Conservation (phyloP, 2,329 filamentous ascomycete genomes). For the Thielaviopsis punctulata region DNA sequence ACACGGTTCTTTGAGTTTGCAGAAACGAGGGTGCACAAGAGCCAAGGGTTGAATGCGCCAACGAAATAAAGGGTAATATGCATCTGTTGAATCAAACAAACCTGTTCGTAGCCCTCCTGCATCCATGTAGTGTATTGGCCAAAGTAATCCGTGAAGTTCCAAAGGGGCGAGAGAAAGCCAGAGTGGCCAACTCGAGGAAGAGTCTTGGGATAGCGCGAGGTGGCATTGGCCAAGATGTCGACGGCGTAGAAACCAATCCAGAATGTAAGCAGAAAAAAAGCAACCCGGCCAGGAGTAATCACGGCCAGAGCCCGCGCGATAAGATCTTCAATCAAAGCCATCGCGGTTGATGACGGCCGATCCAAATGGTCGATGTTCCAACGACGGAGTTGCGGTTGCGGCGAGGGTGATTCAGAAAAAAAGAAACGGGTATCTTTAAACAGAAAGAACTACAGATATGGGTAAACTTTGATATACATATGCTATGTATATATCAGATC, state of each 20-base stretch:
- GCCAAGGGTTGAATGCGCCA: not conserved
- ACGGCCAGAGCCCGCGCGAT: slow-evolving; percentile 14
- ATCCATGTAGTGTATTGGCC: slow-evolving; percentile 24
- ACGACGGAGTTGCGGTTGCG: not conserved
- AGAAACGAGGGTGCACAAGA: not conserved
- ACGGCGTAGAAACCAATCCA: slow-evolving; percentile 23
- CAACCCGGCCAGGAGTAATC: slow-evolving; percentile 17
- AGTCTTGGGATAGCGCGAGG: slow-evolving; percentile 19
- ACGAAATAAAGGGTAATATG: not conserved
- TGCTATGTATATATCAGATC: not conserved
- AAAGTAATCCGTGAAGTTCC: slow-evolving; percentile 25
- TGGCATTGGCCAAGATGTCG: slow-evolving; percentile 24
- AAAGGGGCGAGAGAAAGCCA: slow-evolving; percentile 21
- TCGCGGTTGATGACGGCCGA: not conserved
- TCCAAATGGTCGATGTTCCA: not conserved
- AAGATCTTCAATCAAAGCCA: not conserved
- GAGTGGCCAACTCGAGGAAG: slow-evolving; percentile 26
- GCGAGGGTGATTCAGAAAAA: too few relatives aligned
- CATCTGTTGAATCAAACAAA: slow-evolving; percentile 13
- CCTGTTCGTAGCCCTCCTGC: slow-evolving; percentile 26
- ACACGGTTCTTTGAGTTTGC: not conserved
- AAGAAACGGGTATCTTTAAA: not conserved
- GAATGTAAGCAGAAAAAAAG: slow-evolving; percentile 16
- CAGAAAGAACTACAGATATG: not conserved
- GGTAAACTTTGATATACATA: not conserved